A percentile compares a stretch with the other conserved stretches of the same genome.
phyloP scores from a whole-genome alignment of 768 basidiomycete species.

The Tulasnella sp. region DNA sequence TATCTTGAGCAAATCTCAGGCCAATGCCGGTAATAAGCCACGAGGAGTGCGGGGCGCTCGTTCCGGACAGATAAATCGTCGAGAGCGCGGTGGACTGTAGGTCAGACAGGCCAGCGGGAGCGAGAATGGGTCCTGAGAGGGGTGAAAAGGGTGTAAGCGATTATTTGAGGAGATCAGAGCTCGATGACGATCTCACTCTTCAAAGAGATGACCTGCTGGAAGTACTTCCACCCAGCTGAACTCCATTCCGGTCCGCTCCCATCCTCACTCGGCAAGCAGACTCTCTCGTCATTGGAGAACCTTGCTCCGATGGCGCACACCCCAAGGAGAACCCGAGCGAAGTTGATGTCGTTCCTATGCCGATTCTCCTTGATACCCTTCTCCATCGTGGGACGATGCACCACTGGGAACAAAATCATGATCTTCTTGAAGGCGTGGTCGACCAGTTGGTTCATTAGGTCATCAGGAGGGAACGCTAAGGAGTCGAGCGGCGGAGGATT shows the following conservation, averaged over 20 bases:
- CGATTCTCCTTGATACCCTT: slow-evolving; percentile 35
- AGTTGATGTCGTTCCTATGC: slow-evolving; percentile 39
- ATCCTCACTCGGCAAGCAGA: slow-evolving; percentile 31
- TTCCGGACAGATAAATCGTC: slow-evolving; percentile 44
- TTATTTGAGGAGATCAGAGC: not conserved
- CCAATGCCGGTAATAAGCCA: slow-evolving; percentile 36
- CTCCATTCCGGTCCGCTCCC: slow-evolving; percentile 29
- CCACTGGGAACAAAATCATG: slow-evolving; percentile 52
- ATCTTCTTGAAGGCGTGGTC: slow-evolving; percentile 50
- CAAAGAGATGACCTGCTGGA: slow-evolving; percentile 49
- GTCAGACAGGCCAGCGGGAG: slow-evolving; percentile 51
- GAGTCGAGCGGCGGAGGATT: slow-evolving; percentile 18
- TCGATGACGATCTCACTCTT: slow-evolving; percentile 39
- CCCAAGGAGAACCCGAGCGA: slow-evolving; percentile 50
- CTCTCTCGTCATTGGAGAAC: slow-evolving; percentile 47
- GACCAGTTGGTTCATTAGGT: slow-evolving; percentile 43
- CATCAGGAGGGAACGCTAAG: slow-evolving; percentile 45
- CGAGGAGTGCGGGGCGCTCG: slow-evolving; percentile 27
- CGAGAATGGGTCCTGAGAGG: slow-evolving; percentile 14
- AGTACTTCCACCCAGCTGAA: slow-evolving; percentile 52
- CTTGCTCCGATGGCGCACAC: slow-evolving; percentile 60
- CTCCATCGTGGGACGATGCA: slow-evolving; percentile 64
- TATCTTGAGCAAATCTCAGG: slow-evolving; percentile 27
- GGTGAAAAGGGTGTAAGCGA: not conserved
- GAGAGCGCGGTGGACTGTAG: slow-evolving; percentile 44